Evolutionary conservation across 441 rosid genomes (phyloP), one percentile per base, ranked within the genome.

Genomic region (Syzygium syzygioides): DNA sequence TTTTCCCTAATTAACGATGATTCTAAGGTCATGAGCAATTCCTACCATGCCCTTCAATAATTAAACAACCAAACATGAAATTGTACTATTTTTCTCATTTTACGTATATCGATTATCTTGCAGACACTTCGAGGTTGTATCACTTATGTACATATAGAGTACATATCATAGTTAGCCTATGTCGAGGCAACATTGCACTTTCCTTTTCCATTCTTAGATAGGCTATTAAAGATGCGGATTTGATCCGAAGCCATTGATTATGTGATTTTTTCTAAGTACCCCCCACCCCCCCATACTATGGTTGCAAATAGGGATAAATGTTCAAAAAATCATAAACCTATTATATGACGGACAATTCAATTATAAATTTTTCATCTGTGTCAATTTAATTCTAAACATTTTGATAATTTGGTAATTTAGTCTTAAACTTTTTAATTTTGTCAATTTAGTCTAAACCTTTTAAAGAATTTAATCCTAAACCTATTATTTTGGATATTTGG

Each of bases 211-310:
- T 59, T 59, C 15, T 12, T 59, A 59, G 0, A 60, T 28, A 28
- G 4, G 9, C 1, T 2, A 0, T 15, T 28, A 6, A 13, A 60
- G 18, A 60, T 12, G 18, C 0, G 4, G 0, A 60, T 60, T 13
- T 26, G 4, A 60, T 60, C 18, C 2, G 0, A 28, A 13, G 17
- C 66, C 68, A 62, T 3, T 62, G 4, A 62, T 62, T 62, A 62
- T 2, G 10, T 62, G 71, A 62, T 62, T 62, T n/a, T 0, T 0
- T 14, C 14, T 17, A 14, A n/a, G 45, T 7, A 0, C 45, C 45
- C 7, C 45, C 45, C 45, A 0, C 48, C 48, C 48, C 48, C 48
- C 48, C 9, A 7, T 7, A 1, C 0, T 14, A n/a, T 62, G 0
- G 17, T 15, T n/a, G 19, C 3, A n/a, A 3, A 45, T 45, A 45